Evolutionary conservation across 78 protist species (phyloP).

Genomic region (Mantamonas sphyraenae): DNA sequence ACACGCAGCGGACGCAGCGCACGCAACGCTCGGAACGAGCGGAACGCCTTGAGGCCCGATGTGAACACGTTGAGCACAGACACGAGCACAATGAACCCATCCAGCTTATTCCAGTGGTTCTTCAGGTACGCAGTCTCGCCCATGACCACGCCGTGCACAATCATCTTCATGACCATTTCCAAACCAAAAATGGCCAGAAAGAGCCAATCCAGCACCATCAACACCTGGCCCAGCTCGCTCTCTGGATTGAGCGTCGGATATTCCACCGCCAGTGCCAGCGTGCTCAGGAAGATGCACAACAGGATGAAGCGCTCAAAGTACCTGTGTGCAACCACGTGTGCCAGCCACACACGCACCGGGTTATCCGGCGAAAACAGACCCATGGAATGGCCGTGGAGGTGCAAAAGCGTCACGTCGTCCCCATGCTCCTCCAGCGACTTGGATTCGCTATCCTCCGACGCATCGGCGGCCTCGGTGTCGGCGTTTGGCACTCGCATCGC

Average conservation of each 20-base stretch:
- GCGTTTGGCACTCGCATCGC: no score
- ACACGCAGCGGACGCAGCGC: constrained; percentile 11
- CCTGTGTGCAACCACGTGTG: not conserved
- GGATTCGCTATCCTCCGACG: no score
- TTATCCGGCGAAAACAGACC: not conserved
- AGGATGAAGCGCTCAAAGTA: not conserved
- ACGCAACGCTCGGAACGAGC: not conserved
- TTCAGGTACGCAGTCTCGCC: not conserved
- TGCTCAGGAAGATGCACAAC: not conserved
- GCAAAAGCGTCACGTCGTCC: not conserved
- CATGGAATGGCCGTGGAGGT: not conserved
- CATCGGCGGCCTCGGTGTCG: not conserved
- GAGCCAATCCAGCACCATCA: not conserved
- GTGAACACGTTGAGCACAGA: not conserved
- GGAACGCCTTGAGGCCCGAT: not conserved
- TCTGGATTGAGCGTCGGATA: no score
- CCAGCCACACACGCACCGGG: not conserved
- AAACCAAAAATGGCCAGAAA: not conserved
- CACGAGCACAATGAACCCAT: not conserved
- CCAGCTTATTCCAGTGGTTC: not conserved
- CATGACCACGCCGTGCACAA: not conserved
- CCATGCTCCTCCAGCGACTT: not conserved
- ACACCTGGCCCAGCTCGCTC: no score
- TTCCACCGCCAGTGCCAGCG: no score
- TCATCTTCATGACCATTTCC: not conserved